These are phyloP conservation scores for Leptographium radiaticola DNA, from an alignment of 2,329 filamentous ascomycete species.

Conservation along the genomic window DNA sequence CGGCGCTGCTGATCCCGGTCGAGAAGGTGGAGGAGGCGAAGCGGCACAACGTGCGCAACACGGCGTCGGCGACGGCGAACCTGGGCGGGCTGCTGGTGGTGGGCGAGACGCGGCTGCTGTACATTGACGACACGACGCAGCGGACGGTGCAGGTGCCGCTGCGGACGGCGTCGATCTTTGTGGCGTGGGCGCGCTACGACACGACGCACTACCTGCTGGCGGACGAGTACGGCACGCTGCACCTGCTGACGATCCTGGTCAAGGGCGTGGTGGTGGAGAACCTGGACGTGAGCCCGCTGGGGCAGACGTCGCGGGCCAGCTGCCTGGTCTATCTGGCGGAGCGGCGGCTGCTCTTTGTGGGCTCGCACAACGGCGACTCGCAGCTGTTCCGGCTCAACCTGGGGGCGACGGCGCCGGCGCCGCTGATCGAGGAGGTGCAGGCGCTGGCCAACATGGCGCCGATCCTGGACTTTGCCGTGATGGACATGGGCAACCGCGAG, in stretches of 20 bases:
- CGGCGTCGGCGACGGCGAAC: conserved; percentile 38
- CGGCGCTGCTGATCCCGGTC: conserved; percentile 50
- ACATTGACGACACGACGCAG: conserved; percentile 68
- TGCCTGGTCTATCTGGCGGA: conserved; percentile 65
- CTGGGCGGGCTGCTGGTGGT: conserved; percentile 60
- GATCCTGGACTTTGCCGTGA: conserved; percentile 81
- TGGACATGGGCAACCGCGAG: conserved; percentile 85
- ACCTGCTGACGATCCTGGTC: conserved; percentile 68
- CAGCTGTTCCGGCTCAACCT: conserved; percentile 61
- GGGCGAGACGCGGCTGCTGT: conserved; percentile 70
- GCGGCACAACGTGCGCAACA: conserved; percentile 46
- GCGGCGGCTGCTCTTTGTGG: conserved; percentile 66
- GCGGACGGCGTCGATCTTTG: conserved; percentile 68
- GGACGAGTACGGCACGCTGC: conserved; percentile 79
- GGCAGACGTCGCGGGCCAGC: conserved; percentile 59
- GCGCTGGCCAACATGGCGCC: conserved; percentile 76
- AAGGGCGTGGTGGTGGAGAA: conserved; percentile 53
- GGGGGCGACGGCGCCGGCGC: conserved; percentile 18
- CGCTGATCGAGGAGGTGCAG: conserved; percentile 48
- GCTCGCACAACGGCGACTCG: conserved; percentile 85
- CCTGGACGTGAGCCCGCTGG: conserved; percentile 57
- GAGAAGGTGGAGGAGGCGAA: conserved; percentile 41
- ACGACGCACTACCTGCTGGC: conserved; percentile 73
- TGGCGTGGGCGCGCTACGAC: conserved; percentile 83
- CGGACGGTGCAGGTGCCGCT: conserved; percentile 52